Conservation (phyloP, 2,329 filamentous ascomycete genomes). For the Cladosporium sp. region DNA sequence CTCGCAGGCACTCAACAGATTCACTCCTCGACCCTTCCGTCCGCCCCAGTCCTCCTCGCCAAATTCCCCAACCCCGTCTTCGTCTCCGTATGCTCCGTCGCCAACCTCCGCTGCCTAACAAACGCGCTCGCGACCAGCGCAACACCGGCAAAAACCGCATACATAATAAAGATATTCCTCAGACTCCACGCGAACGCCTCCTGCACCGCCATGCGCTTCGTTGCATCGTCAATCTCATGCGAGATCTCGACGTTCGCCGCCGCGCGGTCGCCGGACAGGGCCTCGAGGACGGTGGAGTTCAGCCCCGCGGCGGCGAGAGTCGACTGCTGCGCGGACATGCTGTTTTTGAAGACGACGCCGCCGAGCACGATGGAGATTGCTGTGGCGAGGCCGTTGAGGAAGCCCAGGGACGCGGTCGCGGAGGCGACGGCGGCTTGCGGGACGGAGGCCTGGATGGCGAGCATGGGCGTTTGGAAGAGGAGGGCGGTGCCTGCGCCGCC, state of each 20-base stretch:
- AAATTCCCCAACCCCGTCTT: constrained; percentile 38
- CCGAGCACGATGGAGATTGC: constrained; percentile 65
- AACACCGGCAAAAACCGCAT: constrained; percentile 37
- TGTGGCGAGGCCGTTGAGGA: constrained; percentile 62
- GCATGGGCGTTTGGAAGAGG: constrained; percentile 63
- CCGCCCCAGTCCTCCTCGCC: constrained; percentile 3
- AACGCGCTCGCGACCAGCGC: constrained; percentile 40
- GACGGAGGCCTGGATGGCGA: constrained; percentile 60
- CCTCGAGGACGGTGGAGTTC: constrained; percentile 26
- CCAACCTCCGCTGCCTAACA: constrained; percentile 40
- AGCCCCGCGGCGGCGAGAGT: constrained; percentile 14
- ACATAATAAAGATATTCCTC: constrained; percentile 45
- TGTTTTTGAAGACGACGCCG: constrained; percentile 70
- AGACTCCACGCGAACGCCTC: constrained; percentile 46
- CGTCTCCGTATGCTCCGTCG: constrained; percentile 46
- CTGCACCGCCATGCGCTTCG: constrained; percentile 36
- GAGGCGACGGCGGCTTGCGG: constrained; percentile 58
- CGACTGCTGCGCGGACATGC: constrained; percentile 52
- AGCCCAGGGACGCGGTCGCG: constrained; percentile 60
- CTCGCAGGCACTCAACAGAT: too few relatives aligned
- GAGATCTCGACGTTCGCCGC: constrained; percentile 44
- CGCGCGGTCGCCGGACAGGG: constrained; percentile 37
- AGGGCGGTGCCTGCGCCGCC: constrained; percentile 59
- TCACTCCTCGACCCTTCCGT: too few relatives aligned
- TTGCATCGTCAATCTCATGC: constrained; percentile 32